Conservation (phyloP, 768 basidiomycete genomes). For the Mycena crocata region DNA sequence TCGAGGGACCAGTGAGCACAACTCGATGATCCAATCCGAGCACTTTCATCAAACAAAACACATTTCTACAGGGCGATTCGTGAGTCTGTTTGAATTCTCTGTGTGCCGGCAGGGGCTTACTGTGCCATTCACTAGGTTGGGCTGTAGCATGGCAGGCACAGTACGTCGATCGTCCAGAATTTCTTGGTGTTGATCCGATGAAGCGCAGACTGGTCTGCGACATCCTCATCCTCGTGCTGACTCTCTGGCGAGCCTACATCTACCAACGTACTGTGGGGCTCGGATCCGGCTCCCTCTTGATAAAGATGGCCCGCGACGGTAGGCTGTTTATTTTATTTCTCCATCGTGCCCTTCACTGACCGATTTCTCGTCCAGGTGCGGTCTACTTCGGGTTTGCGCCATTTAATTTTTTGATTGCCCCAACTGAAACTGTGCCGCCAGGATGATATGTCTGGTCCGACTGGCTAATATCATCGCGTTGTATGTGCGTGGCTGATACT, state of each 20-base stretch:
- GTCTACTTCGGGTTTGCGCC: slow-evolving; percentile 4
- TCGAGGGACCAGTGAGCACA: background rate
- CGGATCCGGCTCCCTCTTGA: background rate
- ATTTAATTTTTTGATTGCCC: background rate
- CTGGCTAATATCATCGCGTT: background rate
- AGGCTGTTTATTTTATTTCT: background rate
- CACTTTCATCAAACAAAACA: background rate
- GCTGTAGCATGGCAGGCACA: slow-evolving; percentile 1
- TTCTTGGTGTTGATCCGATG: background rate
- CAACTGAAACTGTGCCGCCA: background rate
- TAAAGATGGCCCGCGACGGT: slow-evolving; percentile 5
- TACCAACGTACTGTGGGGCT: background rate
- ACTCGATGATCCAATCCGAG: background rate
- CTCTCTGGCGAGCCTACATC: background rate
- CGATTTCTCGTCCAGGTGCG: background rate
- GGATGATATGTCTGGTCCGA: background rate
- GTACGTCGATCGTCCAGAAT: background rate
- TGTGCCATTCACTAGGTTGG: background rate
- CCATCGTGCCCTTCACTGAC: background rate
- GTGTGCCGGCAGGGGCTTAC: background rate
- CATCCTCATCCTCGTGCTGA: slow-evolving; percentile 2
- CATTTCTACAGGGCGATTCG: background rate
- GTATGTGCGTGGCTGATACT: background rate
- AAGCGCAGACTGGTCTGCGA: background rate
- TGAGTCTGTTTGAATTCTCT: background rate